These are phyloP conservation scores for Ogataea trehalophila DNA, from an alignment of 805 yeast genomes.

Conservation along the genomic window DNA sequence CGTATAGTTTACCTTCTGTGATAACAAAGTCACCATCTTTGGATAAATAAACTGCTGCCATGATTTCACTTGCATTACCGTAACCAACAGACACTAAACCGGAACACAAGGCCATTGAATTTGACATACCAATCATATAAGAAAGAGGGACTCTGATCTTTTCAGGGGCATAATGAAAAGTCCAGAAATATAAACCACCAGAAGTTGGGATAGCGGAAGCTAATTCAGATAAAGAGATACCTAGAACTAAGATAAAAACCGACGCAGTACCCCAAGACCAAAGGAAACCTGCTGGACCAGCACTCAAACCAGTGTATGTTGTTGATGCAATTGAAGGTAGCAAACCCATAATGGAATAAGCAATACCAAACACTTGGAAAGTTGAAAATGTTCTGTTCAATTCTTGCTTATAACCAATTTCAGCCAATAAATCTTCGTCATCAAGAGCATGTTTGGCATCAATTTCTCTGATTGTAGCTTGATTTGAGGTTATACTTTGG, in stretches of 20 bases:
- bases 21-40: conserved; percentile 52
- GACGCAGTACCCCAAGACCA: conserved; percentile 77
- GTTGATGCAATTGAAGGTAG: conserved; percentile 60
- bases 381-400: conserved; percentile 56
- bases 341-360: conserved; percentile 69
- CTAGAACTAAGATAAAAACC: conserved; percentile 49
- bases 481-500: too few species aligned
- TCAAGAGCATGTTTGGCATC: neutral
- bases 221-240: conserved; percentile 60
- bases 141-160: conserved; percentile 46
- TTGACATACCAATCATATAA: conserved; percentile 62
- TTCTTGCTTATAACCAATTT: conserved; percentile 70
- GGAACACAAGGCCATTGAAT: conserved; percentile 60
- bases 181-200: conserved; percentile 71
- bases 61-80: conserved; percentile 57
- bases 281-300: conserved; percentile 57
- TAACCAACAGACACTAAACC: conserved; percentile 66
- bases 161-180: conserved; percentile 61
- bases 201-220: conserved; percentile 71
- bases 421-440: conserved; percentile 37
- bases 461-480: neutral
- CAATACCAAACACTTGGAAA: conserved; percentile 63
- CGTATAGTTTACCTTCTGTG: conserved; percentile 52
- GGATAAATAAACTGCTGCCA: conserved; percentile 50
- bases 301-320: conserved; percentile 44